Evolutionary conservation across 495 filamentous ascomycete genomes (phyloP), one percentile per base, ranked within the genome.

Genomic region (Talaromyces thailandensis): DNA sequence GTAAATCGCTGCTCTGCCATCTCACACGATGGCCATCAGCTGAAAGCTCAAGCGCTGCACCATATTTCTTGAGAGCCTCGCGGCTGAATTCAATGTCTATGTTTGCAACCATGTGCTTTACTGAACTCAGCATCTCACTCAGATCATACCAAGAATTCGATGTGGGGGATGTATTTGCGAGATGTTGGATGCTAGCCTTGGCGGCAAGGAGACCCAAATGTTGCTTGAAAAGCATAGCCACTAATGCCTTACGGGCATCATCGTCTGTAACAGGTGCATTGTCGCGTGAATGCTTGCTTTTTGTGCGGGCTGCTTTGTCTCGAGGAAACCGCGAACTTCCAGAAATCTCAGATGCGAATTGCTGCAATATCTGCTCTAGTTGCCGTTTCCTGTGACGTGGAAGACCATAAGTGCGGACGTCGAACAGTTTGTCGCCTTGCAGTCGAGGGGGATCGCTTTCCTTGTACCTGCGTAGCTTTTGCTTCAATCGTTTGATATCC

Each of bases 21-120:
- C 87, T 80, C 16, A 93, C 78, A 72, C 89, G 88, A 37, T 81
- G 80, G 16, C 90, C 89, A 70, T 93, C 90, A 11, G 73, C 68
- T 6, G 88, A 91, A 3, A 93, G 67, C 68, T 92, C 86, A 56
- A 93, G 82, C 66, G 84, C 88, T 25, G 76, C 70, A 70, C 89
- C 91, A 66, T 80, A 80, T 52, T 86, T 82, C 11, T 71, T 68
- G 12, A 93, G 77, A 14, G 90, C 88, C 45, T 81, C 79, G 64
- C 86, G 80, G 61, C 93, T 84, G 65, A 90, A 91, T 29, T 86
- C 83, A 2, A 83, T 76, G 0, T 89, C 91, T 25, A 93, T 88
- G 53, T 64, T 68, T 26, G 70, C 37, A n/a, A 69, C 64, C 48
- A 66, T 26, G 2, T 50, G 37, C 31, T 60, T 51, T 18, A 61